Base-by-base conservation (phyloP, 768 basidiomycete genomes). In the Leccinellum luteum region DNA sequence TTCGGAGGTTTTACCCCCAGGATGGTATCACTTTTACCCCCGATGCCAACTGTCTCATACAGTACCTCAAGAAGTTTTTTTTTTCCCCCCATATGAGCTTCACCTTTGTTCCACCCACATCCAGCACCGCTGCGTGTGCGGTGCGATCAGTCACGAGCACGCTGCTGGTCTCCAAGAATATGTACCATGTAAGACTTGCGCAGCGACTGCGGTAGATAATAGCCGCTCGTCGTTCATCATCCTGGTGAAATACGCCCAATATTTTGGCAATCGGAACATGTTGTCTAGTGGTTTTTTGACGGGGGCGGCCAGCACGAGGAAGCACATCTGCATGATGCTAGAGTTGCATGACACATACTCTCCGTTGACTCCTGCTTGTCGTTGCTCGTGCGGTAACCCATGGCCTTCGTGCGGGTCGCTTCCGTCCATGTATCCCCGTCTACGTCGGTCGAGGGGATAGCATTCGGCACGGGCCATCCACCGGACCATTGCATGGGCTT, bases 301-400 rank as follows among this genome's bases (percentile, higher is more conserved):
- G 6, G 73, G 74, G 5, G 72, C 64, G 17, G 61, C 55, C 61
- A 93, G 69, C 48, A 95, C 81, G 21, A 85, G 78, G 69, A 92
- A 92, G 75, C 95, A 98, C 23, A 98, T 84, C 32, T 94, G 83
- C 81, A 94, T 82, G 32, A 92, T 81, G 9, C 93, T 92, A 31
- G 83, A 76, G 48, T 94, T 76, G 21, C 95, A 84, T 35, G 75
- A 77, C 12, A 81, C 77, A 65, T 89, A 87, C 35, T 91, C 87
- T 41, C 80, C 25, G 73, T 65, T 3, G 77, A 73, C 71, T 96
- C 93, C 50, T 81, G 75, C 28, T 77, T 66, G 3, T 65, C 62
- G 27, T 64, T 73, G 67, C 64, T 78, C 49, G 76, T 70, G 31
- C 84, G 74, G 63, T 80, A 84, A 1, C 89, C 89, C 68, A 80